A percentile compares a stretch with the other conserved stretches of the same genome.
These are phyloP conservation scores for Alternaria sp. DNA, from an alignment of 2,329 filamentous ascomycete genomes.

Conservation along the genomic window DNA sequence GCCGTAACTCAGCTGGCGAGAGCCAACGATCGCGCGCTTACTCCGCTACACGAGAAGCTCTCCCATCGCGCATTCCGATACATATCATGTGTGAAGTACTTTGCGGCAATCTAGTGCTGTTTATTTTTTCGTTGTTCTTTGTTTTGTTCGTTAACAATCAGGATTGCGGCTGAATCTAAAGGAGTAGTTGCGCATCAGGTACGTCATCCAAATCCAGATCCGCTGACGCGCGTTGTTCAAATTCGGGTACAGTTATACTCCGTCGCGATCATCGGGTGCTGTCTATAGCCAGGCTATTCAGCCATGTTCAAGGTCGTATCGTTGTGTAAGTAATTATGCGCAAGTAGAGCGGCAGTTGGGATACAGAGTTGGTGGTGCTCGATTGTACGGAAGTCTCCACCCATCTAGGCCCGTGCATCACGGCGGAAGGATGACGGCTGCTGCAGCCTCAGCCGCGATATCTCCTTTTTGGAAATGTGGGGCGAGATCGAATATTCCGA, in stretches of 20 bases:
- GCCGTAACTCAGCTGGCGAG: background rate
- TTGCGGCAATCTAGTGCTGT: background rate
- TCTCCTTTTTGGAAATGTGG: conserved; percentile 1
- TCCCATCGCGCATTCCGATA: background rate
- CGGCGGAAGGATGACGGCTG: background rate
- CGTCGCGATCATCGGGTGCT: background rate
- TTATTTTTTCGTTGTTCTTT: background rate
- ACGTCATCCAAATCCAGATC: background rate
- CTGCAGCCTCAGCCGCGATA: conserved; percentile 5
- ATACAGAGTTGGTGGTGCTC: background rate
- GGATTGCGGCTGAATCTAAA: background rate
- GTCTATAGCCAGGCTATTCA: background rate
- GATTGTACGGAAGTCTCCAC: background rate
- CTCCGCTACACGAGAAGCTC: background rate
- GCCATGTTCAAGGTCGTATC: background rate
- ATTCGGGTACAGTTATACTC: background rate
- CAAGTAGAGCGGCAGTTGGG: background rate
- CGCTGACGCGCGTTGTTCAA: background rate
- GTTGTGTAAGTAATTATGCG: background rate
- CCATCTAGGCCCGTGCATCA: background rate
- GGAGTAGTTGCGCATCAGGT: background rate
- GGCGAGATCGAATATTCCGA: background rate
- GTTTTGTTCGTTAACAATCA: background rate
- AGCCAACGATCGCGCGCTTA: background rate
- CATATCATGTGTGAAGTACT: background rate